Evolutionary conservation across 1,284 basidiomycete genomes (phyloP), one percentile per base, ranked within the genome.

Genomic region (Pholiota adiposa): DNA sequence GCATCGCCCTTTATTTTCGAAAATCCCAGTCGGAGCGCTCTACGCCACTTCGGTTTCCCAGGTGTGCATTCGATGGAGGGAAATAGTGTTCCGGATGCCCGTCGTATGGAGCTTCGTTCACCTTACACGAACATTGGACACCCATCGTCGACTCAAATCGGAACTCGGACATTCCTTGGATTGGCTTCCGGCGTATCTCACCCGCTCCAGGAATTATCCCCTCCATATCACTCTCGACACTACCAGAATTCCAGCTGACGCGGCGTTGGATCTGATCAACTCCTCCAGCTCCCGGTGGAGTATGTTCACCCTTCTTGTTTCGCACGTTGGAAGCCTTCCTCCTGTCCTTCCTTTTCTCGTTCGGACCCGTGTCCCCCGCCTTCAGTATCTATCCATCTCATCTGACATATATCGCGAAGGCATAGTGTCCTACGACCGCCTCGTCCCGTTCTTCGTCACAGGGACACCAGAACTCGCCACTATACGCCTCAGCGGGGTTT

Each of bases 401-500:
- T 64, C 67, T 2, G 67, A 69, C 51, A 69, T 69, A 23, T 69
- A 69, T 29, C 60, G 67, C 16, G 66, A 69, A 56, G 67, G 67
- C 3, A 69, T 69, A 14, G 53, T 67, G 7, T 62, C 54, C 34
- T 62, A 62, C 23, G 66, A 65, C 3, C 56, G 61, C 3, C 27
- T 69, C 7, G 59, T 67, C 7, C 60, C 63, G 1, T 66, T 69
- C 58, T 64, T 69, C 48, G 59, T 58, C 18, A 55, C 55, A 19
- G 50, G 62, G 4, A 60, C 64, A 2, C 66, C 63, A 1, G 51
- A 60, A 23, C 50, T 69, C 23, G 48, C 67, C 8, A 62, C 57
- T 12, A 62, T 69, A 18, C 54, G 59, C 7, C 34, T 69, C n/a
- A 62, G 56, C 11, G 67, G 67, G 2, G 63, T 66, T 8, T 69